Percentiles rank a stretch among this genome's conserved stretches.
Conservation (phyloP, 208 protist species). For the Crithidia fasciculata region DNA sequence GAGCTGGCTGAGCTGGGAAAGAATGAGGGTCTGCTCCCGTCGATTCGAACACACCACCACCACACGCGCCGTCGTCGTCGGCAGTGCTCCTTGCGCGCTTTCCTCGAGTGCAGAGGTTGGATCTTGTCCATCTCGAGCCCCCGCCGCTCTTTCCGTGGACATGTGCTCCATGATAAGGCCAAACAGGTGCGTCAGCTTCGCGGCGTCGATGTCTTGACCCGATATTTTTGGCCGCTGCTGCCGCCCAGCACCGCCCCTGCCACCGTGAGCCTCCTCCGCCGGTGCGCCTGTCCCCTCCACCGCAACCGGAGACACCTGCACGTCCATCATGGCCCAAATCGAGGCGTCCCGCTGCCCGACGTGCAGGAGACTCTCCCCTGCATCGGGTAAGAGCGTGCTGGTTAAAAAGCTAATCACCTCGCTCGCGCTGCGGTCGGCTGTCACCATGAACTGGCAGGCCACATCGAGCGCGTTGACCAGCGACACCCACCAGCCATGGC, state of each 20-base stretch:
- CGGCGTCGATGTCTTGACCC: conserved; percentile 45
- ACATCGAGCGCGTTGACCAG: conserved; percentile 77
- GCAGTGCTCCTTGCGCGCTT: too few relatives aligned
- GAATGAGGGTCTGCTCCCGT: conserved; percentile 62
- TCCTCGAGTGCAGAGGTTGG: too few relatives aligned
- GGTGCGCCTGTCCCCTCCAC: conserved; percentile 11
- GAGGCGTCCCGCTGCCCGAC: conserved; percentile 37
- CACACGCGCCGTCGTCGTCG: conserved; percentile 21
- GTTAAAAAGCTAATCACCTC: conserved; percentile 51
- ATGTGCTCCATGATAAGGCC: conserved; percentile 35
- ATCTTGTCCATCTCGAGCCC: too few relatives aligned
- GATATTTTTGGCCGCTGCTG: conserved; percentile 28
- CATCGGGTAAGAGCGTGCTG: conserved; percentile 55
- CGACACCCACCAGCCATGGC: conserved; percentile 57
- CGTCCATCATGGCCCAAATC: conserved; percentile 41
- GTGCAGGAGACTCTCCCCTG: conserved; percentile 33
- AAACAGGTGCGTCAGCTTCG: conserved; percentile 36
- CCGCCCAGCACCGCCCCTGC: neutral
- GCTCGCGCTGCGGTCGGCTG: conserved; percentile 34
- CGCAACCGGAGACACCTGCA: conserved; percentile 34
- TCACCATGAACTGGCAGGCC: conserved; percentile 78
- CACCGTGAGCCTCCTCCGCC: neutral
- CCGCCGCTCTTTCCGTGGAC: too few relatives aligned
- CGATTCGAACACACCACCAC: conserved; percentile 58
- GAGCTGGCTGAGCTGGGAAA: conserved; percentile 33